Evolutionary conservation across 228 moss, liverwort and hornwort species (phyloP).

Genomic region (Sphagnum fallax): DNA sequence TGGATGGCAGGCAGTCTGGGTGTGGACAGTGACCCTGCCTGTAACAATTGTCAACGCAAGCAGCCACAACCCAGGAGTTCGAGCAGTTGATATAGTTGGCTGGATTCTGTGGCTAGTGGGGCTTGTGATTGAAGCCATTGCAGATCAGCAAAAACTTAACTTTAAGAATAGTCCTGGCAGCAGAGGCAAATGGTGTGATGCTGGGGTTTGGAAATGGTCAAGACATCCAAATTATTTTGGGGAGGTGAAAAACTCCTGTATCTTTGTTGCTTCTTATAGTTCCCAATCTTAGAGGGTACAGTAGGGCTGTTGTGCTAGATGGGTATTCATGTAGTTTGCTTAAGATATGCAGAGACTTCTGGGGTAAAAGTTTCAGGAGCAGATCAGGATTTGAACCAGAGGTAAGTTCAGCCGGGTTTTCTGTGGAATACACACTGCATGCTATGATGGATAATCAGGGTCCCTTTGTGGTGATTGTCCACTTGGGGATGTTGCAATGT

Average conservation of each 20-base stretch:
- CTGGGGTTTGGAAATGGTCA: conserved; percentile 58
- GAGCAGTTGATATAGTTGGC: conserved; percentile 36
- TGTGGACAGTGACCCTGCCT: conserved; percentile 74
- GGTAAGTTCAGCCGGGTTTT: no score
- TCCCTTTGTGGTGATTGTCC: no score
- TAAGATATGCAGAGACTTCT: no score
- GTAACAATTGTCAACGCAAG: conserved; percentile 50
- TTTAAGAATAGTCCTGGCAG: conserved; percentile 27
- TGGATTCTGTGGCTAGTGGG: conserved; percentile 51
- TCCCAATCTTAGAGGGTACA: no score
- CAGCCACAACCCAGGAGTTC: conserved; percentile 35
- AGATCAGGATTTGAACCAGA: no score
- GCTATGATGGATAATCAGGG: no score
- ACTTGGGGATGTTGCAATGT: no score
- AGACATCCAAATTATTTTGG: conserved; percentile 68
- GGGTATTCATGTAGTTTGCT: no score
- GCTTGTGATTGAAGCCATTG: conserved; percentile 37
- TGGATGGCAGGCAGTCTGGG: conserved; percentile 68
- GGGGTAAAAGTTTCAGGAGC: no score
- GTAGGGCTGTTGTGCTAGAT: no score
- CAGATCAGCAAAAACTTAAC: conserved; percentile 51
- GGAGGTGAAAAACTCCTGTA: conserved; percentile 29
- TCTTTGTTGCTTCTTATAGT: no score
- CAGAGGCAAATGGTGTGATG: conserved; percentile 48
- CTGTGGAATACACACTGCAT: no score